phyloP scores from a whole-genome alignment of 805 yeast genomes.

The Scheffersomyces stipitis region DNA sequence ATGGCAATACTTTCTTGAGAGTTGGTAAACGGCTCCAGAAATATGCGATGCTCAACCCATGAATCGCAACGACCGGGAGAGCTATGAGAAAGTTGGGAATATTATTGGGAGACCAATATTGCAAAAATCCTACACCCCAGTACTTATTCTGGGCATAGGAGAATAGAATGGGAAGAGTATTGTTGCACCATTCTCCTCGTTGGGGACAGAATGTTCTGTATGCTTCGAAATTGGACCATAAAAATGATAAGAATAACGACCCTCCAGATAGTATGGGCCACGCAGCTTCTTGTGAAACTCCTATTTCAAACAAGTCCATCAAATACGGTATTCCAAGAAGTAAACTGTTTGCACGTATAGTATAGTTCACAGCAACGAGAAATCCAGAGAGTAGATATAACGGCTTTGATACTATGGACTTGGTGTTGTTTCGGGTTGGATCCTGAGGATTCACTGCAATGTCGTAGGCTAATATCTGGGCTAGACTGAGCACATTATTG shows the following conservation, averaged over 20 bases:
- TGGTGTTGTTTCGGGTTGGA: conserved; percentile 12
- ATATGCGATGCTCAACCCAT: conserved; percentile 39
- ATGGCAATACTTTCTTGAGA: conserved; percentile 30
- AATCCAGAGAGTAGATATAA: conserved; percentile 50
- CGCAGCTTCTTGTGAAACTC: conserved; percentile 13
- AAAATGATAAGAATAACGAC: conserved; percentile 46
- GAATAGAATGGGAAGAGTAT: conserved; percentile 57
- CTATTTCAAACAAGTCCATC: conserved; percentile 47
- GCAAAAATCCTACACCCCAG: conserved; percentile 82
- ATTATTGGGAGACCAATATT: conserved; percentile 80
- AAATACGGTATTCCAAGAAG: conserved; percentile 68
- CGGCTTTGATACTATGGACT: conserved; percentile 19
- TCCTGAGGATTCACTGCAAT: conserved; percentile 20
- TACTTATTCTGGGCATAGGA: conserved; percentile 72
- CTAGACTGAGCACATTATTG: conserved; percentile 59
- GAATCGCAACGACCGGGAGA: conserved; percentile 58
- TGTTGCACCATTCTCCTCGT: conserved; percentile 76
- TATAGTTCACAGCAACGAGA: conserved; percentile 54
- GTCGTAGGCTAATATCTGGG: conserved; percentile 56
- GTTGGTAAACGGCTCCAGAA: conserved; percentile 35
- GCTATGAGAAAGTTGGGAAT: conserved; percentile 81
- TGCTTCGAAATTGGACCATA: conserved; percentile 51
- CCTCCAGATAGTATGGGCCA: conserved; percentile 56
- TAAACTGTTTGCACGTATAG: conserved; percentile 74
- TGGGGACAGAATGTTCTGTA: conserved; percentile 64